phyloP scores from a whole-genome alignment of 2,329 filamentous ascomycete species.

The Trichoderma pleuroti region DNA sequence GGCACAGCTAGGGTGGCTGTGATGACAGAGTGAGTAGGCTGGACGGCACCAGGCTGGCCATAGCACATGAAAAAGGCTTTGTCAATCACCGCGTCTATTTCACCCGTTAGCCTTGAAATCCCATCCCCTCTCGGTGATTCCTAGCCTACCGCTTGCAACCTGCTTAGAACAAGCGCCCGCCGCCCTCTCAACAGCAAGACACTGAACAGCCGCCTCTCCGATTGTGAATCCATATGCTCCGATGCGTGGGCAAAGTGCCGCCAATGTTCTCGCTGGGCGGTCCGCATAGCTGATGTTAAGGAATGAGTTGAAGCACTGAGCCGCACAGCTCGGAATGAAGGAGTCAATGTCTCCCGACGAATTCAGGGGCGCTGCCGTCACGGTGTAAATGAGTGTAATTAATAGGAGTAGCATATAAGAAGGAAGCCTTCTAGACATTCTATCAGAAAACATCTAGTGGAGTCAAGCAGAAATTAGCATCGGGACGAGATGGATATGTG shows the following conservation, averaged over 20 bases:
- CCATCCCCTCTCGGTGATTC: background rate
- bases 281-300: slow-evolving; percentile 60
- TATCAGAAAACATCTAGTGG: slow-evolving; percentile 42
- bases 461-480: background rate
- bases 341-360: slow-evolving; percentile 39
- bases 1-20: slow-evolving; percentile 46
- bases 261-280: slow-evolving; percentile 45
- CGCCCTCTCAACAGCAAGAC: slow-evolving; percentile 53
- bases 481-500: background rate
- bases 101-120: slow-evolving; percentile 20
- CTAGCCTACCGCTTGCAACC: slow-evolving; percentile 36
- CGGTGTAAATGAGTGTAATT: slow-evolving; percentile 29
- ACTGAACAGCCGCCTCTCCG: slow-evolving; percentile 68
- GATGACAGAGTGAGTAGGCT: slow-evolving; percentile 56
- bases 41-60: slow-evolving; percentile 45
- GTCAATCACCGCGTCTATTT: slow-evolving; percentile 40
- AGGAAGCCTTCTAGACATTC: slow-evolving; percentile 40
- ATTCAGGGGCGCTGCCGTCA: slow-evolving; percentile 29
- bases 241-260: slow-evolving; percentile 60
- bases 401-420: slow-evolving; percentile 32
- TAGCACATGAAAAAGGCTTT: slow-evolving; percentile 58
- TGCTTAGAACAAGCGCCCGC: slow-evolving; percentile 50
- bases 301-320: slow-evolving; percentile 60
- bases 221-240: slow-evolving; percentile 63
- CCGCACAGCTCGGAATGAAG: slow-evolving; percentile 57